These are phyloP conservation scores for Grigorovia transvaalensis DNA, from an alignment of 805 yeast species.

Conservation along the genomic window DNA sequence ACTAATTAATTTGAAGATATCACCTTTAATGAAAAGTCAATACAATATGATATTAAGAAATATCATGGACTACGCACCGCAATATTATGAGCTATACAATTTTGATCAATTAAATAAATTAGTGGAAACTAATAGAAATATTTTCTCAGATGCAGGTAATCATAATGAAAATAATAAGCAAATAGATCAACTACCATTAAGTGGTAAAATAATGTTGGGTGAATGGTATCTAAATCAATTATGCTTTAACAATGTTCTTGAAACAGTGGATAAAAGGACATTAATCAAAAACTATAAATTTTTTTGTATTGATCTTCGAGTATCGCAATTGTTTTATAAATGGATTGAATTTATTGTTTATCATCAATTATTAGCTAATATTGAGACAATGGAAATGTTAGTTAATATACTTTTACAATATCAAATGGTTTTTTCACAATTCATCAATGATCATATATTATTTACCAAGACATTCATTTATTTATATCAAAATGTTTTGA, in stretches of 20 bases:
- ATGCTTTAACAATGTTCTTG: slow-evolving; percentile 21
- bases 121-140: slow-evolving; percentile 24
- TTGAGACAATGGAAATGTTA: slow-evolving; percentile 21
- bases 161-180: slow-evolving; percentile 9
- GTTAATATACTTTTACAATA: slow-evolving; percentile 23
- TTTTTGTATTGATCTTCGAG: slow-evolving; percentile 18
- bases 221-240: slow-evolving; percentile 40
- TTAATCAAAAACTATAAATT: slow-evolving; percentile 15
- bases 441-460: slow-evolving; percentile 31
- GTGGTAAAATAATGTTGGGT: slow-evolving; percentile 35
- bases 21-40: slow-evolving; percentile 40
- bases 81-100: slow-evolving; percentile 26
- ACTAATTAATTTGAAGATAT: slow-evolving; percentile 48
- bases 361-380: slow-evolving; percentile 23
- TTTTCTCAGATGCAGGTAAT: slow-evolving; percentile 1
- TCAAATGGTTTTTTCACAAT: slow-evolving; percentile 27
- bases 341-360: slow-evolving; percentile 27
- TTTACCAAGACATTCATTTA: slow-evolving; percentile 24
- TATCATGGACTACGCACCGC: slow-evolving; percentile 34
- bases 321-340: slow-evolving; percentile 26
- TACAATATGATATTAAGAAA: slow-evolving; percentile 45
- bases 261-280: slow-evolving; percentile 10
- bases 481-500: slow-evolving; percentile 18
- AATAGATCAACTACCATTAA: slow-evolving; percentile 24
- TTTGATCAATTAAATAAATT: slow-evolving; percentile 25